A percentile compares a stretch with the other conserved stretches of the same genome.
Conservation (phyloP, 345 rosid species). For the Aegle marmelos region DNA sequence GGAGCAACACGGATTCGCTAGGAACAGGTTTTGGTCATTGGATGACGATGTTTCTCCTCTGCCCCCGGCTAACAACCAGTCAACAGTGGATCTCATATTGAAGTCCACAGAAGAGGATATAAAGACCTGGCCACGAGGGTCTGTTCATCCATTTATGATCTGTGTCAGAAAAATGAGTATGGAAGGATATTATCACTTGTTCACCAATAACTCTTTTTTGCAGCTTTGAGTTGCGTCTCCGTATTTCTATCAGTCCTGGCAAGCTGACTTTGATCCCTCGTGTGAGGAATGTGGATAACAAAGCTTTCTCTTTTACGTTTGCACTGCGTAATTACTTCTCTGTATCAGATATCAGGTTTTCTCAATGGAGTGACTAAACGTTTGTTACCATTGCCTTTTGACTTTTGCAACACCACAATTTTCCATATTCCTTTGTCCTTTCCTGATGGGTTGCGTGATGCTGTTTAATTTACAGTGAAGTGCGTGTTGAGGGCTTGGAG, state of each 20-base stretch:
- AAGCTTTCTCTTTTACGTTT: conserved; percentile 76
- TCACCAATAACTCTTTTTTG: conserved; percentile 10
- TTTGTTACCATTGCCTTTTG: neutral
- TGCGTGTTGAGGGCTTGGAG: conserved; percentile 96
- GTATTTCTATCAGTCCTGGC: conserved; percentile 66
- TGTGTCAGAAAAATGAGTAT: neutral
- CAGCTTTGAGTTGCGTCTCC: conserved; percentile 94
- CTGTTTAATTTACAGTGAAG: conserved; percentile 71
- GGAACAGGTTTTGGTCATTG: conserved; percentile 72
- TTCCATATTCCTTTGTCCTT: conserved; percentile 5
- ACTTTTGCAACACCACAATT: neutral
- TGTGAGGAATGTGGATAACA: conserved; percentile 83
- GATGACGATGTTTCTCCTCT: conserved; percentile 87
- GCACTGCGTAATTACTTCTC: conserved; percentile 70
- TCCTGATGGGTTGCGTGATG: conserved; percentile 20
- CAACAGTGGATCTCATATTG: conserved; percentile 75
- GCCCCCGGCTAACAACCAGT: conserved; percentile 61
- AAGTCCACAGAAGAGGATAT: conserved; percentile 77
- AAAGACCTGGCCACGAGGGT: conserved; percentile 87
- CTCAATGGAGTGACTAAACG: conserved; percentile 3
- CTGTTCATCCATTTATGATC: conserved; percentile 20
- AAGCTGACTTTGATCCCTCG: conserved; percentile 89
- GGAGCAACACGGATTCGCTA: conserved; percentile 90
- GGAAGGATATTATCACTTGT: conserved; percentile 5
- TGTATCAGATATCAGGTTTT: conserved; percentile 91